These are phyloP conservation scores for Ceratocystis diversiconidia DNA, from an alignment of 2,329 filamentous ascomycete species.

Conservation along the genomic window DNA sequence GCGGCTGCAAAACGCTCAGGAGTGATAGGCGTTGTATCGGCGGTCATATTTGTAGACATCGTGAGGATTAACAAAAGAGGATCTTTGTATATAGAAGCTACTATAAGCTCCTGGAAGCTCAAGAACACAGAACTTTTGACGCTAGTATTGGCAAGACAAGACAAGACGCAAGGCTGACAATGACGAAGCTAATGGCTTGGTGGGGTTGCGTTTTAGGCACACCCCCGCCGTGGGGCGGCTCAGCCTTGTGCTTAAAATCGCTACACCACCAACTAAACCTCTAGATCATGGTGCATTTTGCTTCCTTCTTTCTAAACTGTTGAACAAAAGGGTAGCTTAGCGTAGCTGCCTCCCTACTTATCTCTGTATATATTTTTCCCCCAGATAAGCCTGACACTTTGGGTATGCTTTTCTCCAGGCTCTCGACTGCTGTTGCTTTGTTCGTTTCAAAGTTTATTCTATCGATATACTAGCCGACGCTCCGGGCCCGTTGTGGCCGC, in stretches of 20 bases:
- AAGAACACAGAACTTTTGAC: too few relatives aligned
- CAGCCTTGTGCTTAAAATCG: conserved; percentile 7
- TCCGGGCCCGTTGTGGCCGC: conserved; percentile 9
- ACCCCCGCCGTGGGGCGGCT: conserved; percentile 12
- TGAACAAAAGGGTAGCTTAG: background rate
- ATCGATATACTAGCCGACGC: background rate
- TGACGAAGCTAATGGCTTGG: conserved; percentile 1
- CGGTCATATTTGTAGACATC: conserved; percentile 37
- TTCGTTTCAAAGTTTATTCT: background rate
- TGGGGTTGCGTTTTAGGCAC: conserved; percentile 16
- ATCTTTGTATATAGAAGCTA: background rate
- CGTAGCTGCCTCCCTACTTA: background rate
- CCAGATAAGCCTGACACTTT: background rate
- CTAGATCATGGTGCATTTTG: background rate
- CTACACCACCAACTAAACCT: background rate
- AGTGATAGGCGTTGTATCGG: conserved; percentile 46
- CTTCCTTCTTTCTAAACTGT: background rate
- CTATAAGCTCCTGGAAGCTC: too few relatives aligned
- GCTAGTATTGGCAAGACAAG: background rate
- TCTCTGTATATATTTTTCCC: background rate
- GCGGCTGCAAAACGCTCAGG: conserved; percentile 51
- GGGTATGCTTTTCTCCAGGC: background rate
- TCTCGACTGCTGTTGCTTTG: background rate
- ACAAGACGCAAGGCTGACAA: conserved; percentile 7
- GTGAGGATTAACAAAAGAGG: background rate